phyloP scores from a whole-genome alignment of 1,139 yeast genomes.

The Hemisphaericaspora xylofermentans region DNA sequence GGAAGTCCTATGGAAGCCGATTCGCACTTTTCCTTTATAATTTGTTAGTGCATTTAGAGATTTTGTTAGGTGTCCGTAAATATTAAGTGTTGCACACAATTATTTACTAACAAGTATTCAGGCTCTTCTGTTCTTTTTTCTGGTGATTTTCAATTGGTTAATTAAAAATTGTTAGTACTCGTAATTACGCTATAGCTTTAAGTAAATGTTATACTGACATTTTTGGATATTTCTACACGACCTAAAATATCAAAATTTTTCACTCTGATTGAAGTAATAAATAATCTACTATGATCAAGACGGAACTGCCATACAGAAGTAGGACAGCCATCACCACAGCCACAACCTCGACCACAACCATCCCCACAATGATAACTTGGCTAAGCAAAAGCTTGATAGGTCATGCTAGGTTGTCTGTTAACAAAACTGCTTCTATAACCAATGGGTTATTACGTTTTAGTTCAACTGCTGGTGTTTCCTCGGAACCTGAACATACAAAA shows the following conservation, averaged over 20 bases:
- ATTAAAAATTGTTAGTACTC: constrained; percentile 1
- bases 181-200: not conserved
- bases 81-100: not conserved
- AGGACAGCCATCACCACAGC: too few species aligned
- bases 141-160: constrained; percentile 5
- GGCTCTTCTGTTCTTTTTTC: not conserved
- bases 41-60: too few species aligned
- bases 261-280: too few species aligned
- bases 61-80: too few species aligned
- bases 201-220: not conserved
- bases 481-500: constrained; percentile 50
- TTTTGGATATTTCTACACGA: not conserved
- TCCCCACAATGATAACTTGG: constrained; percentile 3
- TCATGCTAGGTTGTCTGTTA: not conserved
- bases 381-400: constrained; percentile 4
- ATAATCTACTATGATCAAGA: too few species aligned
- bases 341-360: not conserved
- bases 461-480: constrained; percentile 1
- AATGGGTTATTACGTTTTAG: constrained; percentile 4
- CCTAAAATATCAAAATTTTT: constrained; percentile 2
- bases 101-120: too few species aligned
- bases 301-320: too few species aligned
- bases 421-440: not conserved
- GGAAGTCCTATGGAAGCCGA: not conserved
- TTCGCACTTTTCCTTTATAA: not conserved